Percentiles rank a stretch among this genome's conserved stretches.
Evolutionary conservation across 2,329 filamentous ascomycete genomes (phyloP).

Genomic region (Pestalotiopsis sp.): DNA sequence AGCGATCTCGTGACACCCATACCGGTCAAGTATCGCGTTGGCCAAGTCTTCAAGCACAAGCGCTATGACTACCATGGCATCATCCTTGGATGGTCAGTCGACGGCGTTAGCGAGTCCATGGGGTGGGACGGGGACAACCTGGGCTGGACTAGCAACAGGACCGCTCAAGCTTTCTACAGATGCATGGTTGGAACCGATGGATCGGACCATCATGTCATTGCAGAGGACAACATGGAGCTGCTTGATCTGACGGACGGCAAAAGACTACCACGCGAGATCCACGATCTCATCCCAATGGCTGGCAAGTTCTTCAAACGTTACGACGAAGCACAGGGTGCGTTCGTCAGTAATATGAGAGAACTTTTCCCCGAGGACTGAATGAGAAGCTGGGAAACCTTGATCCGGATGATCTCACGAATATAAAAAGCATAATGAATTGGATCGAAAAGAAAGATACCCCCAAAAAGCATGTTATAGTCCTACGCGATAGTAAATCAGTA

Average conservation of each 20-base stretch:
- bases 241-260: conserved; percentile 36
- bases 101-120: conserved; percentile 60
- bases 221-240: conserved; percentile 79
- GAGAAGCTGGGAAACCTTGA: not conserved
- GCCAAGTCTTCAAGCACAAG: conserved; percentile 82
- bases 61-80: conserved; percentile 80
- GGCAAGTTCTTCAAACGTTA: conserved; percentile 90
- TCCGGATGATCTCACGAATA: not conserved
- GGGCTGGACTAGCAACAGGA: conserved; percentile 30
- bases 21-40: conserved; percentile 67
- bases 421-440: not conserved
- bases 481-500: not conserved
- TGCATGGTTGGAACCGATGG: conserved; percentile 68
- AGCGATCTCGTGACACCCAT: conserved; percentile 28
- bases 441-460: not conserved
- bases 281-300: conserved; percentile 67
- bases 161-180: conserved; percentile 78
- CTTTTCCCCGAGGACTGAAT: conserved; percentile 82
- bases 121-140: conserved; percentile 57
- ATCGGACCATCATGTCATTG: conserved; percentile 69
- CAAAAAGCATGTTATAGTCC: not conserved
- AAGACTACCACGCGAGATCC: conserved; percentile 30
- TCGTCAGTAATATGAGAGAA: conserved; percentile 80
- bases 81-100: conserved; percentile 84
- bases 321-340: conserved; percentile 65